Evolutionary conservation across 148 eudicot genomes (phyloP), one percentile per base, ranked within the genome.

Genomic region (Euryodendron excelsum): DNA sequence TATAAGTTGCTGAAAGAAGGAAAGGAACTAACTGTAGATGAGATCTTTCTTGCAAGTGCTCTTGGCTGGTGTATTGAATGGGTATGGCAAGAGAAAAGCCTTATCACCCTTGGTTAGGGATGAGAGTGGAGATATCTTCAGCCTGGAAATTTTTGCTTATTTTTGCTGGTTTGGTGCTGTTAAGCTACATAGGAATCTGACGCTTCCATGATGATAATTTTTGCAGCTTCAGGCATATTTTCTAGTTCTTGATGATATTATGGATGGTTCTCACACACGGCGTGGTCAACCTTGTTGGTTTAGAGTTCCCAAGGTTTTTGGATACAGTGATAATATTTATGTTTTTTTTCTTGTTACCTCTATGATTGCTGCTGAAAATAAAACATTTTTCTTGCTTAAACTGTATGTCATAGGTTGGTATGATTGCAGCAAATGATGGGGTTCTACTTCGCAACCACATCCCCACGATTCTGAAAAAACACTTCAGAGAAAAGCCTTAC

Each of bases 51-150:
- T 58, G 86, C 98, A 50, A 82, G 88, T 65, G 86, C 97, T 41
- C 98, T 94, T 33, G 98, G 98, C 41, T 94, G 98, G 98, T 94
- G 96, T 79, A 90, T 92, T 83, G 98, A 94, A 87, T 94, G 98
- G 98, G 98, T 94, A 92, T 48, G 82, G 50, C 76, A 37, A 9
- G 27, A 50, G 3, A 34, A 62, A 1, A 0, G 1, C 5, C 11
- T 67, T 33, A 30, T 44, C n/a, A 56, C 28, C n/a, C 31, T 23
- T n/a, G n/a, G n/a, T n/a, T n/a, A n/a, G n/a, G n/a, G n/a, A n/a
- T n/a, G n/a, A n/a, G n/a, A n/a, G n/a, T n/a, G n/a, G n/a, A n/a
- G n/a, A n/a, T n/a, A n/a, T n/a, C n/a, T n/a, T n/a, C n/a, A 9
- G 21, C 53, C 50, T 21, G 37, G 4, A 23, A 3, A 11, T 47